phyloP scores from a whole-genome alignment of 1,284 basidiomycete genomes.

The Coriolopsis trogii region DNA sequence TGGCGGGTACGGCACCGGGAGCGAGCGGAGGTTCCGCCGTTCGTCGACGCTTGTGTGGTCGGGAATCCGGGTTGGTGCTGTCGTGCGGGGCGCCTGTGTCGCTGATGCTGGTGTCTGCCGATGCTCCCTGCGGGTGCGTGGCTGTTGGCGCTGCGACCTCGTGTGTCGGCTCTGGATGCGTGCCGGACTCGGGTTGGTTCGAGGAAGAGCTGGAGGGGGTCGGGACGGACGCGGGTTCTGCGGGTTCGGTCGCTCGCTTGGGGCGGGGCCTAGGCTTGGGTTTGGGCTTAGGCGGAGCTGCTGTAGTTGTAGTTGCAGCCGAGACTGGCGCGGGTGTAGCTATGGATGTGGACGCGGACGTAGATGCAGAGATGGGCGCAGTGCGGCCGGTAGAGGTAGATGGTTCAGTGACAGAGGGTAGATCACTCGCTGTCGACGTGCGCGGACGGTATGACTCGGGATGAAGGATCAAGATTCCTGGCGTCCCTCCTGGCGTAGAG shows the following conservation, averaged over 20 bases:
- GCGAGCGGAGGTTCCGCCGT: not conserved
- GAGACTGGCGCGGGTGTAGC: not conserved
- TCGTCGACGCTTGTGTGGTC: not conserved
- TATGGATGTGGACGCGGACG: not conserved
- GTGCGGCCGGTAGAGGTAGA: not conserved
- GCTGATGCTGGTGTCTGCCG: no score
- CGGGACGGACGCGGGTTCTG: not conserved
- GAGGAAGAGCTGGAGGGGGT: no score
- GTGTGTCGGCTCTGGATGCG: not conserved
- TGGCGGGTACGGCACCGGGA: no score
- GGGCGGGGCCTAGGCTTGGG: conserved; percentile 24
- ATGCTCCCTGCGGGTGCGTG: no score
- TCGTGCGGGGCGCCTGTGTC: no score
- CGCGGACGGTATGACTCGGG: conserved; percentile 13
- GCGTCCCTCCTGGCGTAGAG: not conserved
- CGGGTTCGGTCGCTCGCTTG: conserved; percentile 2
- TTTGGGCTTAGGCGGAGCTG: conserved; percentile 16
- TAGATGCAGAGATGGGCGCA: not conserved
- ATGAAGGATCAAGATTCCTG: conserved; percentile 16
- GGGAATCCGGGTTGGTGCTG: no score
- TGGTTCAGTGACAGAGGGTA: not conserved
- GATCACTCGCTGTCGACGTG: not conserved
- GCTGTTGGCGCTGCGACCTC: no score
- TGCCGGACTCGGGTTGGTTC: no score
- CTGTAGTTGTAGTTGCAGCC: not conserved